A percentile compares a stretch with the other conserved stretches of the same genome.
phyloP scores from a whole-genome alignment of 768 basidiomycete genomes.

The Psilocybe tampanensis region DNA sequence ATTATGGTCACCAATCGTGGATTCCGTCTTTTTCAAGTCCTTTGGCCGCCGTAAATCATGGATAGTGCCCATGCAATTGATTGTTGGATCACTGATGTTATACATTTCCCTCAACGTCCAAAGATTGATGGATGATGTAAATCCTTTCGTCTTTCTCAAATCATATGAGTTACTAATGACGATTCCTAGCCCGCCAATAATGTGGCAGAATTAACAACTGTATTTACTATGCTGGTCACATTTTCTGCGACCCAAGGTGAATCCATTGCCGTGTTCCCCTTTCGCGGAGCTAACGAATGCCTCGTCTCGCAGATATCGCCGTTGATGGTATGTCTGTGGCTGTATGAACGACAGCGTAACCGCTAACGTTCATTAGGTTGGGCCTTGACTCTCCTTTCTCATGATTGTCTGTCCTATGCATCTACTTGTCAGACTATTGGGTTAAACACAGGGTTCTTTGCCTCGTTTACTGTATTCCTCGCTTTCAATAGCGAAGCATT shows the following conservation, averaged over 20 bases:
- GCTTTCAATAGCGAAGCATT: constrained; percentile 96
- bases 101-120: constrained; percentile 77
- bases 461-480: constrained; percentile 96
- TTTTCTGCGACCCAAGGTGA: constrained; percentile 97
- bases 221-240: constrained; percentile 89
- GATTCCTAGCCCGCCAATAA: constrained; percentile 74
- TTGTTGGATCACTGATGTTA: constrained; percentile 84
- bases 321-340: constrained; percentile 76
- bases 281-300: not conserved
- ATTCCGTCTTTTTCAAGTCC: constrained; percentile 80
- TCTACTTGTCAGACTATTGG: constrained; percentile 99
- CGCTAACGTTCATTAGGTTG: constrained; percentile 48
- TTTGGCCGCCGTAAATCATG: constrained; percentile 96
- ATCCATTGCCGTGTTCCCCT: constrained; percentile 10
- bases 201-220: constrained; percentile 72
- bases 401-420: constrained; percentile 93
- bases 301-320: constrained; percentile 74
- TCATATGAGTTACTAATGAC: constrained; percentile 13
- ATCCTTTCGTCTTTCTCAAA: constrained; percentile 13
- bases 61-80: constrained; percentile 97
- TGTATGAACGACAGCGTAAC: not conserved
- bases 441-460: constrained; percentile 92
- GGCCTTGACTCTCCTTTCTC: constrained; percentile 85
- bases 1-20: constrained; percentile 97
- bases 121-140: constrained; percentile 76